Evolutionary conservation across 1,139 yeast species (phyloP), one percentile per base, ranked within the genome.

Genomic region (Candida dubliniensis): DNA sequence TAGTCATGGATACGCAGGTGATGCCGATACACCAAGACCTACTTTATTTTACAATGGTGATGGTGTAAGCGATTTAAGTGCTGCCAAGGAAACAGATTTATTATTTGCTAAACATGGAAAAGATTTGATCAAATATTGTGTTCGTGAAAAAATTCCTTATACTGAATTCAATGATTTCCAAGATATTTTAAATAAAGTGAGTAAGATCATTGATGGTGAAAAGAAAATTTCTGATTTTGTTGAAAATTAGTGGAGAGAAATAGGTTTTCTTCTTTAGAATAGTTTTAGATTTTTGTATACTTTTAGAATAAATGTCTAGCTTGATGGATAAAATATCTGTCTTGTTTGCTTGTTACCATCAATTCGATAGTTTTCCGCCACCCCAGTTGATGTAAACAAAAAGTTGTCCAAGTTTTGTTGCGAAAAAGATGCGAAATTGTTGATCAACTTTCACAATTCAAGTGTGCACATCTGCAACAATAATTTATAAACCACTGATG

Each of bases 1-100:
- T 49, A 51, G 69, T 63, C 62, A 77, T 73, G 55, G 69, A 58
- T 60, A 67, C 69, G 40, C 30, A 8, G 43, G 42, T 12, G 47
- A 42, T 31, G 14, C 40, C 8, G 46, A 59, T 35, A 52, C 59
- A 13, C 43, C 52, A 8, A 49, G 51, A 8, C 90, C 93, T 9
- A 70, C 74, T 37, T 74, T 90, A 56, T 87, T 91, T 63, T 93
- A 93, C 72, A 87, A 96, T 60, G 99, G 99, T 46, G 99, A 93
- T 62, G 99, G 99, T 48, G 97, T 93, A 26, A 84, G 95, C 44
- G 99, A 93, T 64, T 74, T 93, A 54, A 82, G 90, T 49, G 99
- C 99, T 24, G 98, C 98, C 29, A 84, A 86, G 60, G 97, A 93
- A 64, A 90, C 99, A 41, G 91, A 95, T 64, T 73, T 91, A 56